phyloP scores from a whole-genome alignment of 768 basidiomycete genomes.

The Termitomyces titanicus region DNA sequence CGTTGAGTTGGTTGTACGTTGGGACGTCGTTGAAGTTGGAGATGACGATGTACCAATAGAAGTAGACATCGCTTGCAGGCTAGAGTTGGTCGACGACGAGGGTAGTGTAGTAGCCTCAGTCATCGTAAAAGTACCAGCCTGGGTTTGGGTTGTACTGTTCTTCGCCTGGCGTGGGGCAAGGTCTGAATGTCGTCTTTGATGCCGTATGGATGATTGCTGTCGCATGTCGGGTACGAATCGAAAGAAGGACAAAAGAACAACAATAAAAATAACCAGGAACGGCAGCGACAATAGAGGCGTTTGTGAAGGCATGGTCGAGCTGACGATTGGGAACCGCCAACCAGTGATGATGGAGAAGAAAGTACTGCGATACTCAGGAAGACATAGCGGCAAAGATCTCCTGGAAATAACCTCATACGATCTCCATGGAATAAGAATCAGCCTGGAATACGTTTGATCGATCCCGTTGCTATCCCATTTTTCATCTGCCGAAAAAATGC shows the following conservation, averaged over 20 bases:
- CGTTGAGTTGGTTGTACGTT: not conserved
- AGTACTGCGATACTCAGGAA: not conserved
- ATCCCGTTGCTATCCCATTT: too few relatives aligned
- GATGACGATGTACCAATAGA: not conserved
- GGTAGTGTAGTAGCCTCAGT: not conserved
- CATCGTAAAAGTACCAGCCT: not conserved
- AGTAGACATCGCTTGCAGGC: not conserved
- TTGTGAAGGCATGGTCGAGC: not conserved
- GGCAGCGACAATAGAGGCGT: not conserved
- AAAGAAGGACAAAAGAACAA: not conserved
- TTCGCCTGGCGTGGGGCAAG: slow-evolving; percentile 5
- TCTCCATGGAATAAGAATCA: too few relatives aligned
- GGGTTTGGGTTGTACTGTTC: not conserved
- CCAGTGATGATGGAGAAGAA: slow-evolving; percentile 5
- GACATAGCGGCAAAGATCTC: not conserved
- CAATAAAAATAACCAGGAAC: not conserved
- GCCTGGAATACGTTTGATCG: too few relatives aligned
- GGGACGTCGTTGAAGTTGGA: not conserved
- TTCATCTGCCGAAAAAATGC: too few relatives aligned
- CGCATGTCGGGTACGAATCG: slow-evolving; percentile 3
- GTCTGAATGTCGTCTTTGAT: slow-evolving; percentile 8
- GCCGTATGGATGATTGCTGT: not conserved
- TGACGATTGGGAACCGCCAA: not conserved
- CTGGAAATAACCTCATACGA: not conserved
- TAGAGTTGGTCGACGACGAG: not conserved